Evolutionary conservation across 371 early-diverging fungal species (phyloP).

Genomic region (Mucor velutinosus): DNA sequence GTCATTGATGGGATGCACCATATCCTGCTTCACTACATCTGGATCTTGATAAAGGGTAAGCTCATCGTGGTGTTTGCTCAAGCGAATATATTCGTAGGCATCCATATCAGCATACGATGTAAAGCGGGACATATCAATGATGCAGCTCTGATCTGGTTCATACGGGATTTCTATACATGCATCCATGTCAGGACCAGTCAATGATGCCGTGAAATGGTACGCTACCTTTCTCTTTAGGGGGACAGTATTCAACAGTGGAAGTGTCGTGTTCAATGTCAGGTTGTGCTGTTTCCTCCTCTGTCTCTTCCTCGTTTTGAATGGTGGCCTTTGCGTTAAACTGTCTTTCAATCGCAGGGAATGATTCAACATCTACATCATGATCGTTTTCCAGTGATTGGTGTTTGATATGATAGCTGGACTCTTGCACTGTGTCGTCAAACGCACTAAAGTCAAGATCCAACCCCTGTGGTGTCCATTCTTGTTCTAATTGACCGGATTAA

Average conservation of each 20-base stretch:
- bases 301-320: not conserved
- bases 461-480: conserved; percentile 8
- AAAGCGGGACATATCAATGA: not conserved
- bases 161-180: conserved; percentile 1
- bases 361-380: not conserved
- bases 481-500: not conserved
- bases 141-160: not conserved
- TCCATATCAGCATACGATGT: not conserved
- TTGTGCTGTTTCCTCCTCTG: not conserved
- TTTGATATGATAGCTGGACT: not conserved
- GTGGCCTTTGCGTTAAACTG: not conserved
- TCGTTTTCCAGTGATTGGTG: not conserved
- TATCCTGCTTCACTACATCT: not conserved
- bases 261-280: conserved; percentile 3
- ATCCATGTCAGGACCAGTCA: not conserved
- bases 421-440: conserved; percentile 1
- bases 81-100: conserved; percentile 4
- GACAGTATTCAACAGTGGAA: conserved; percentile 13
- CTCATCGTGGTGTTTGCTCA: not conserved
- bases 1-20: not conserved
- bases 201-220: too few species aligned
- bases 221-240: conserved; percentile 15
- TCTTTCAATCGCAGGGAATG: not conserved
- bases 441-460: conserved; percentile 8
- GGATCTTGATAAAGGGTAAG: conserved; percentile 1